Evolutionary conservation across 257 asterid species (phyloP).

Genomic region (Coffea canephora): DNA sequence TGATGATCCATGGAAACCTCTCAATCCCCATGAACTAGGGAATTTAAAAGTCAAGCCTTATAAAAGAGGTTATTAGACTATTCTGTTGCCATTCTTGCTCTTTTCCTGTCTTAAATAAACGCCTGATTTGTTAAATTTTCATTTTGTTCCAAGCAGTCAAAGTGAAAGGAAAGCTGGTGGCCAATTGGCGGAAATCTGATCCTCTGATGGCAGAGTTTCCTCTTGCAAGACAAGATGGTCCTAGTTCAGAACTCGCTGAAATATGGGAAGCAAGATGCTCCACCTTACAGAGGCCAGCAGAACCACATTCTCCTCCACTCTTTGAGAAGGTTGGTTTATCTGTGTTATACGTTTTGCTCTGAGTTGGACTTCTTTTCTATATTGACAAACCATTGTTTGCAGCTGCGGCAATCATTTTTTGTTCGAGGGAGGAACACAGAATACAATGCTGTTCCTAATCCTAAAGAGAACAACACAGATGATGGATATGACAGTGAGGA

Average conservation of each 20-base stretch:
- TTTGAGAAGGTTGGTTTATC: conserved; percentile 71
- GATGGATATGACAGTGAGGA: conserved; percentile 65
- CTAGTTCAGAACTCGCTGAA: conserved; percentile 52
- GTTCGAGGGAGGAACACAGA: conserved; percentile 36
- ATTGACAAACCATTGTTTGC: conserved; percentile 32
- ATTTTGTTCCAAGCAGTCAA: conserved; percentile 55
- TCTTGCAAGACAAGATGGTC: conserved; percentile 66
- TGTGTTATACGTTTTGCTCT: conserved; percentile 8
- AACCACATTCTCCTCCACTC: conserved; percentile 42
- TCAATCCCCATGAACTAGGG: conserved; percentile 93
- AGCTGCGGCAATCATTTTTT: conserved; percentile 87
- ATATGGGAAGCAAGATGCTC: conserved; percentile 63
- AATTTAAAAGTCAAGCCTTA: conserved; percentile 73
- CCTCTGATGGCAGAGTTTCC: conserved; percentile 61
- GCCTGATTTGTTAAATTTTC: conserved; percentile 15
- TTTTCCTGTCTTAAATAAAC: background rate
- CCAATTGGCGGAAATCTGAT: conserved; percentile 37
- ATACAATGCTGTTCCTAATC: conserved; percentile 32
- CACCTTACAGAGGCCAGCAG: conserved; percentile 30
- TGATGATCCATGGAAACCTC: conserved; percentile 89
- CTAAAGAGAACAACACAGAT: conserved; percentile 34
- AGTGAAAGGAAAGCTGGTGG: conserved; percentile 37
- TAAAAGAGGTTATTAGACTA: conserved; percentile 47
- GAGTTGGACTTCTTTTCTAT: background rate
- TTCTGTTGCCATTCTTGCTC: conserved; percentile 3